Conservation (phyloP, 371 early-diverging fungal species). For the Zychaea mexicana region DNA sequence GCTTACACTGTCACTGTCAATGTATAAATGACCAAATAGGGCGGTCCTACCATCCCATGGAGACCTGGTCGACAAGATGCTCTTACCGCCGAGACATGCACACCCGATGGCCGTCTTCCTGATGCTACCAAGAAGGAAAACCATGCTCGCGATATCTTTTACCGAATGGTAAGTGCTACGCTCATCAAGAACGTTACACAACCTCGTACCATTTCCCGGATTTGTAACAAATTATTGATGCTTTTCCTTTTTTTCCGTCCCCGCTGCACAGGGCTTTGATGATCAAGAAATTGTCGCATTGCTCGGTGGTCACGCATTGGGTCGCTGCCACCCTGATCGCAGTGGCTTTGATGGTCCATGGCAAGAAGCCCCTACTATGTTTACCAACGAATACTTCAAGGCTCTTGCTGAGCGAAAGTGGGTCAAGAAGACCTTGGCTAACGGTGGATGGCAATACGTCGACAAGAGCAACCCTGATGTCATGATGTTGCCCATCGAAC, state of each 20-base stretch:
- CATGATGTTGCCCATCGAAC: slow-evolving; percentile 54
- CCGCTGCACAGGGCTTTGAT: slow-evolving; percentile 89
- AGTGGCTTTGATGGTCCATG: slow-evolving; percentile 92
- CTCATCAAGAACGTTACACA: slow-evolving; percentile 10
- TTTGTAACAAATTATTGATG: background rate
- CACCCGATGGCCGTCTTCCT: slow-evolving; percentile 93
- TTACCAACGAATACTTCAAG: slow-evolving; percentile 88
- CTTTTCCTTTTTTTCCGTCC: background rate
- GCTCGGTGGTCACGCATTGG: slow-evolving; percentile 94
- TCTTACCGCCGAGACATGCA: slow-evolving; percentile 42
- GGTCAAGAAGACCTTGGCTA: slow-evolving; percentile 75
- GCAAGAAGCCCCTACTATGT: slow-evolving; percentile 85
- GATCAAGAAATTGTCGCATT: slow-evolving; percentile 96
- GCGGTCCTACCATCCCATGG: slow-evolving; percentile 88
- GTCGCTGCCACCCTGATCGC: slow-evolving; percentile 90
- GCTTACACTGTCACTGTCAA: background rate
- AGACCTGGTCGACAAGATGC: slow-evolving; percentile 84
- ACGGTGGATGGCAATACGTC: slow-evolving; percentile 86
- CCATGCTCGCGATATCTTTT: slow-evolving; percentile 84
- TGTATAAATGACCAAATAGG: slow-evolving; percentile 40
- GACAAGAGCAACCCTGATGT: slow-evolving; percentile 69
- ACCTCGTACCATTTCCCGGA: background rate
- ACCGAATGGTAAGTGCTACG: slow-evolving; percentile 80
- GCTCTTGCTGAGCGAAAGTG: slow-evolving; percentile 80
- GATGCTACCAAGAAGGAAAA: slow-evolving; percentile 79